These are phyloP conservation scores for Paecilomyces niveus DNA, from an alignment of 2,329 filamentous ascomycete species.

Conservation along the genomic window DNA sequence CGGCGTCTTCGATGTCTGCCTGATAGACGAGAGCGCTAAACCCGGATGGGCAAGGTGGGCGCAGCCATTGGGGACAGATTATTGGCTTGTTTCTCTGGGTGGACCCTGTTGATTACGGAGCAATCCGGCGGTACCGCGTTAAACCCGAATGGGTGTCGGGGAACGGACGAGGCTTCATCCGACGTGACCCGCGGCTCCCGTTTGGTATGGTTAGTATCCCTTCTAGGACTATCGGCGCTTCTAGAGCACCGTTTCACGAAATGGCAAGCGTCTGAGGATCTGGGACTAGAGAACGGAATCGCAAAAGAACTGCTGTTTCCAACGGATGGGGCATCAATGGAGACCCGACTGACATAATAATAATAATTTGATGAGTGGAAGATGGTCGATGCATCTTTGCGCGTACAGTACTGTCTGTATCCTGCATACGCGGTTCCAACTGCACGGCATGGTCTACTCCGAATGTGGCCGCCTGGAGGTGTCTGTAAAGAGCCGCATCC, in stretches of 20 bases:
- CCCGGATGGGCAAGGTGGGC: neutral
- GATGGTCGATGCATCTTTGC: neutral
- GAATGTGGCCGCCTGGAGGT: neutral
- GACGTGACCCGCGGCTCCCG: neutral
- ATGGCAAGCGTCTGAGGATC: neutral
- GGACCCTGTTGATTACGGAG: neutral
- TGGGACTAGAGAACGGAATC: neutral
- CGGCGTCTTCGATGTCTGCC: neutral
- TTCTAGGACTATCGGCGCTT: neutral
- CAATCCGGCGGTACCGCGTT: neutral
- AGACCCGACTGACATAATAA: neutral
- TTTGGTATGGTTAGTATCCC: neutral
- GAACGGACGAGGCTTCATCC: neutral
- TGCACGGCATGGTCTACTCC: neutral
- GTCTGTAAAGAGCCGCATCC: neutral
- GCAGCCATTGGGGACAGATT: neutral
- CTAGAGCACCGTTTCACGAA: neutral
- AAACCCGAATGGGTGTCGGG: neutral
- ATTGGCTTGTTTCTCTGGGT: neutral
- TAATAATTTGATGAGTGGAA: neutral
- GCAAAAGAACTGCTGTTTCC: neutral
- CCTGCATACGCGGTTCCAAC: no score
- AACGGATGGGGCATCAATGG: neutral
- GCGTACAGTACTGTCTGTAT: no score
- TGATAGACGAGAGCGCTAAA: neutral